Percentiles rank a stretch among this genome's conserved stretches.
These are phyloP conservation scores for Ceratocystis albifundus DNA, from an alignment of 2,329 filamentous ascomycete species.

Conservation along the genomic window DNA sequence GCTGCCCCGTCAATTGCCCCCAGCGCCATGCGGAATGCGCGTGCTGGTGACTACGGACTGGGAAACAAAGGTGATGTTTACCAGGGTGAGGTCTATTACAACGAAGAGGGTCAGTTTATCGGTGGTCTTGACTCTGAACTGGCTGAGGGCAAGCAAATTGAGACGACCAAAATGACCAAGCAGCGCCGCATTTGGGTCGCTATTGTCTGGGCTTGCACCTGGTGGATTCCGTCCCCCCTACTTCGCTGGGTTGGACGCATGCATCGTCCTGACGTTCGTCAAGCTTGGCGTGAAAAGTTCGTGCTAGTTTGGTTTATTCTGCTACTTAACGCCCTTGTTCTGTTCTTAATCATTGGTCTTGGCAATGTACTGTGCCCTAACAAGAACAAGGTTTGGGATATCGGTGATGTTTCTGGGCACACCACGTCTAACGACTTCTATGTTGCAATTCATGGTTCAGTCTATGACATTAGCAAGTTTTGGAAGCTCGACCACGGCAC, in stretches of 20 bases:
- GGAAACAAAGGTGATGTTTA: conserved; percentile 73
- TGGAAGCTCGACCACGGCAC: conserved; percentile 80
- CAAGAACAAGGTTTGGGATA: conserved; percentile 76
- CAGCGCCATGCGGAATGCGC: conserved; percentile 45
- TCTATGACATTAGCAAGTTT: conserved; percentile 87
- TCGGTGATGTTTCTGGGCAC: conserved; percentile 57
- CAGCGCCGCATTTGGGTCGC: conserved; percentile 67
- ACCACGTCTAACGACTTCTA: conserved; percentile 65
- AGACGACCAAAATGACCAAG: conserved; percentile 52
- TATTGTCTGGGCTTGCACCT: conserved; percentile 77
- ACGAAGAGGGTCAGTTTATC: conserved; percentile 54
- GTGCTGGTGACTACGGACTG: conserved; percentile 74
- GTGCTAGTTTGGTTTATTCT: conserved; percentile 71
- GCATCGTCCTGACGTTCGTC: conserved; percentile 91
- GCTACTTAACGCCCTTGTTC: conserved; percentile 64
- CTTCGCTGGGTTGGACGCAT: conserved; percentile 79
- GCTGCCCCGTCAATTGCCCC: conserved; percentile 49
- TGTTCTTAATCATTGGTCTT: conserved; percentile 89
- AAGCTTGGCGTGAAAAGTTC: conserved; percentile 95
- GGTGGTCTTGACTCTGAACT: conserved; percentile 65
- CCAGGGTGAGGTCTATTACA: conserved; percentile 64
- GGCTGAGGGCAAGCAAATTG: conserved; percentile 63
- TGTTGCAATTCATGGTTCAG: conserved; percentile 74
- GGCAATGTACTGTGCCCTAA: conserved; percentile 81
- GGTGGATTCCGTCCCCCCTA: conserved; percentile 82